phyloP scores from a whole-genome alignment of 352 stramenopile genomes.

The Nothophytophthora sp. region DNA sequence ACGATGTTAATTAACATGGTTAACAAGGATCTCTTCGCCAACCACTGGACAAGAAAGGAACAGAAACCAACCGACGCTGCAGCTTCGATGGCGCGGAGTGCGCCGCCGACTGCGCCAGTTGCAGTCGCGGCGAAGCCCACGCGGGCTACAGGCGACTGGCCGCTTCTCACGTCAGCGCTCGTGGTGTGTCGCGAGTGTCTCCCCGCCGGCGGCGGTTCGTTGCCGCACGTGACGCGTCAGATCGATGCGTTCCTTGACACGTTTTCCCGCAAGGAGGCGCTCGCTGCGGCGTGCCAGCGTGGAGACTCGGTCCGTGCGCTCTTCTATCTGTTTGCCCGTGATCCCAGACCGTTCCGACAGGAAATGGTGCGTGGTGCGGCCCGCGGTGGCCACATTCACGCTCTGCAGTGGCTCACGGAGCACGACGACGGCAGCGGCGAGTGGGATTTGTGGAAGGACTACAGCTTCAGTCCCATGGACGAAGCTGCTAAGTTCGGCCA shows the following conservation, averaged over 20 bases:
- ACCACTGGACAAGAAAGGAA: no score
- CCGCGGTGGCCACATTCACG: conserved; percentile 10
- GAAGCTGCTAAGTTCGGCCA: conserved; percentile 21
- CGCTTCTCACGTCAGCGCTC: conserved; percentile 7
- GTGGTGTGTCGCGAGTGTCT: conserved; percentile 22
- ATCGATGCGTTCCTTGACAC: conserved; percentile 21
- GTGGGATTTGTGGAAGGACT: conserved; percentile 18
- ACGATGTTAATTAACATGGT: no score
- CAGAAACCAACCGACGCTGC: no score
- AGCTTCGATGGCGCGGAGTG: no score
- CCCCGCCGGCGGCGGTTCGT: conserved; percentile 2
- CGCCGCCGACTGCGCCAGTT: no score
- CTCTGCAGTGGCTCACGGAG: conserved; percentile 24
- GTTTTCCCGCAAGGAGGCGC: conserved; percentile 6
- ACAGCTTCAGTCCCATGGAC: conserved; percentile 31
- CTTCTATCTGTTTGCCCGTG: conserved; percentile 11
- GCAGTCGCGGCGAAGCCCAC: background rate
- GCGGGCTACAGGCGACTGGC: conserved; percentile 4
- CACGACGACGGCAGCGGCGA: conserved; percentile 1
- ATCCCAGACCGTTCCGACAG: conserved; percentile 14
- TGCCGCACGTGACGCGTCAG: conserved; percentile 15
- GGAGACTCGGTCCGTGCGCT: conserved; percentile 18
- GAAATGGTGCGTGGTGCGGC: conserved; percentile 17
- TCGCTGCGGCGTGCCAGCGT: conserved; percentile 9
- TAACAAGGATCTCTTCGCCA: no score